Conservation (phyloP, 768 basidiomycete species). For the Floccularia luteovirens region DNA sequence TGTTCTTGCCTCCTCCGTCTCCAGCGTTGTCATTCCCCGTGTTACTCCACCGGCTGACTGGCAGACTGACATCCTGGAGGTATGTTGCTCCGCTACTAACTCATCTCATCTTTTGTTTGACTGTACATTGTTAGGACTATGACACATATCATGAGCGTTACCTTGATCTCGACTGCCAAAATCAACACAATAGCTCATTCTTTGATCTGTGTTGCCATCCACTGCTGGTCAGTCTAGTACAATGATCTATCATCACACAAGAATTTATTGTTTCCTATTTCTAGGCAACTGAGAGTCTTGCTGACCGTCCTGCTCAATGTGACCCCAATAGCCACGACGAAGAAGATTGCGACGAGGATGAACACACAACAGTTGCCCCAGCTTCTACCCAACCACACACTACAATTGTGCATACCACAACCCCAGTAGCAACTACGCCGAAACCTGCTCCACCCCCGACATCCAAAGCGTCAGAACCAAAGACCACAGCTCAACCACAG, state of each 20-base stretch:
- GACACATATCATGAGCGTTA: constrained; percentile 55
- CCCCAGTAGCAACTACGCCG: constrained; percentile 12
- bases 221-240: constrained; percentile 38
- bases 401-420: constrained; percentile 7
- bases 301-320: constrained; percentile 45
- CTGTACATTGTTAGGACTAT: constrained; percentile 31
- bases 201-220: constrained; percentile 72
- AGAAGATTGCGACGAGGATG: constrained; percentile 17
- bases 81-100: constrained; percentile 7
- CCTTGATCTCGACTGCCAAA: constrained; percentile 41
- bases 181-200: constrained; percentile 42
- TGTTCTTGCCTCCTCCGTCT: constrained; percentile 28
- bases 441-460: constrained; percentile 10
- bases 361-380: constrained; percentile 10
- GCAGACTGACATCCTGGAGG: constrained; percentile 38
- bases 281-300: constrained; percentile 45
- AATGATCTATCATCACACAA: constrained; percentile 1
- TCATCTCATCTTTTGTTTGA: constrained; percentile 4
- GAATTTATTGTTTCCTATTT: constrained; percentile 2
- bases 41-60: constrained; percentile 33
- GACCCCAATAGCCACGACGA: constrained; percentile 32
- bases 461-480: constrained; percentile 7
- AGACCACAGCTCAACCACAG: constrained; percentile 4
- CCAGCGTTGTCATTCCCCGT: constrained; percentile 32
- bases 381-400: constrained; percentile 11